Percentiles rank a stretch among this genome's conserved stretches.
Evolutionary conservation across 1,139 yeast genomes (phyloP).

Genomic region (Geotrichum siamense): DNA sequence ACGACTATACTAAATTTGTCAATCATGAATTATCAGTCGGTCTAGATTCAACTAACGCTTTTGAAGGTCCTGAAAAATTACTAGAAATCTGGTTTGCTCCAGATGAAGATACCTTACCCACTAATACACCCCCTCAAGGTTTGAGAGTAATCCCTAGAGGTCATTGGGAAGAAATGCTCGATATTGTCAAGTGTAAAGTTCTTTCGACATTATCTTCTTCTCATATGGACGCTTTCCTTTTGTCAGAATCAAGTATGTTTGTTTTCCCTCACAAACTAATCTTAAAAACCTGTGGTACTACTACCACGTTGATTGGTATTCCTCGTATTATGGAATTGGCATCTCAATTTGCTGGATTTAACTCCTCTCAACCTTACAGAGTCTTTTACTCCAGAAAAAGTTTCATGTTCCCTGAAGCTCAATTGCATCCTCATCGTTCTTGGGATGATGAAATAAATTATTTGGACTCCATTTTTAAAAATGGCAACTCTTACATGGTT

Average conservation of each 20-base stretch:
- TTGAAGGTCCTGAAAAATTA: constrained; percentile 95
- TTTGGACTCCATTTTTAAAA: constrained; percentile 55
- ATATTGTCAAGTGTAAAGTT: constrained; percentile 80
- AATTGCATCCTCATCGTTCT: constrained; percentile 69
- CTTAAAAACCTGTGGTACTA: constrained; percentile 93
- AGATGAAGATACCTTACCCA: constrained; percentile 33
- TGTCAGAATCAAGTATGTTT: constrained; percentile 85
- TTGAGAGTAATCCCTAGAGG: constrained; percentile 59
- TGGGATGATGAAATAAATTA: constrained; percentile 77
- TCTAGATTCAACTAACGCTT: constrained; percentile 82
- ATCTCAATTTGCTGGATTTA: constrained; percentile 32
- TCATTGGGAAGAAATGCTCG: constrained; percentile 67
- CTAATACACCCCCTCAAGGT: constrained; percentile 29
- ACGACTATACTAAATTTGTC: constrained; percentile 46
- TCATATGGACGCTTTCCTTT: constrained; percentile 71
- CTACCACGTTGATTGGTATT: constrained; percentile 78
- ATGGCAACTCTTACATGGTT: constrained; percentile 66
- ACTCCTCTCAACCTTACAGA: constrained; percentile 44
- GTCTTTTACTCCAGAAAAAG: constrained; percentile 86
- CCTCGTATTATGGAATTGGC: constrained; percentile 53
- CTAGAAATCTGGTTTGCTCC: constrained; percentile 86
- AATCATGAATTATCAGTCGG: constrained; percentile 73
- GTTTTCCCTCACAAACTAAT: constrained; percentile 81
- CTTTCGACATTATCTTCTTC: constrained; percentile 67
- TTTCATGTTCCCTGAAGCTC: constrained; percentile 88